Evolutionary conservation across 75 land plant species (phyloP), one percentile per base, ranked within the genome.

Genomic region (Isoetes taiwanensis): DNA sequence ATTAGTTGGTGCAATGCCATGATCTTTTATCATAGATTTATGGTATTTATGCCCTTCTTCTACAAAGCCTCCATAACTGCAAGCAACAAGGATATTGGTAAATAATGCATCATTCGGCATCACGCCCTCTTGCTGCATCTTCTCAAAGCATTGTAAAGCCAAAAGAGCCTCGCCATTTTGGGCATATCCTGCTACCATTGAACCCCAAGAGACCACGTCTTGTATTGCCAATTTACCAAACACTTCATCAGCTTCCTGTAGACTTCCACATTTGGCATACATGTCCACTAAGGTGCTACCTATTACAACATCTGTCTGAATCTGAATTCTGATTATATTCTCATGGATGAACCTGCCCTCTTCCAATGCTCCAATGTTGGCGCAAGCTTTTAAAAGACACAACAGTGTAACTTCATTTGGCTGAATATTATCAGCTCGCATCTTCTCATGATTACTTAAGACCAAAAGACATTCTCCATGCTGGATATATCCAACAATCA

Each of bases 181-280:
- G 9, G 58, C 64, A 61, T 60, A 69, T 1, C 72, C 72, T 29
- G 61, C 42, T 37, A 75, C 61, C 43, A 75, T 60, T 1, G 77
- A 63, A 58, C 61, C 65, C 72, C 72, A 75, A 14, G 68, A 60
- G 10, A 69, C 46, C 16, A 56, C 52, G 46, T 55, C 58, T 30
- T 31, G 59, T 17, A 11, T 38, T 1, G 33, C 41, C 34, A 65
- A 9, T 30, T 30, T 28, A 31, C 38, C 11, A 24, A 74, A 64
- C 2, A 69, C 42, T 32, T 40, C 61, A 33, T 32, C 59, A 46
- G 69, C 72, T 33, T 34, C 9, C 4, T 54, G 29, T 23, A 75
- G 12, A 34, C 59, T 57, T 35, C 63, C 72, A 62, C 72, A 69
- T 61, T 66, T 69, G 30, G 68, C 58, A 57, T 75, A 69, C 72